These are phyloP conservation scores for Moniliella sp. DNA, from an alignment of 1,284 basidiomycete species.

Conservation along the genomic window DNA sequence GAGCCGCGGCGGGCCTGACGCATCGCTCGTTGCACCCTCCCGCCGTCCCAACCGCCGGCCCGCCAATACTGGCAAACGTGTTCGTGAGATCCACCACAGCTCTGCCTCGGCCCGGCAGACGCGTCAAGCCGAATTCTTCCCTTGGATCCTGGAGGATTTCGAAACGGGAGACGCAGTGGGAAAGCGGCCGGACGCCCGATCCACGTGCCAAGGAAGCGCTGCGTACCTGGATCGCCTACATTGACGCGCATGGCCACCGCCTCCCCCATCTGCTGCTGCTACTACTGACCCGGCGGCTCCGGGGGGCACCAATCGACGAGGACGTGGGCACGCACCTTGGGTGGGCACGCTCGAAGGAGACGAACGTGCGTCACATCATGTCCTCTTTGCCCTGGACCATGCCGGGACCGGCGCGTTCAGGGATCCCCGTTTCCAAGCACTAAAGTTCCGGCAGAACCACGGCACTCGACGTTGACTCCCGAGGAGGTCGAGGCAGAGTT, in stretches of 20 bases:
- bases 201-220: conserved; percentile 17
- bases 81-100: conserved; percentile 28
- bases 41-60: too few species aligned
- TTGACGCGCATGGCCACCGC: not conserved
- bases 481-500: conserved; percentile 20
- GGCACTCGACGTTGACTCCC: conserved; percentile 13
- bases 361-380: conserved; percentile 19
- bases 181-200: conserved; percentile 13
- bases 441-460: conserved; percentile 31
- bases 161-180: conserved; percentile 29
- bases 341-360: conserved; percentile 32
- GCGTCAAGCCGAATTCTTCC: conserved; percentile 25
- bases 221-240: not conserved
- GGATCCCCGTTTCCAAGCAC: conserved; percentile 20
- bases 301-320: conserved; percentile 3
- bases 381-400: conserved; percentile 30
- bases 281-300: not conserved
- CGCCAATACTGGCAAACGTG: too few species aligned
- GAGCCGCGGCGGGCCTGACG: too few species aligned
- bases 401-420: conserved; percentile 27
- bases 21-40: too few species aligned
- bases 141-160: conserved; percentile 32
- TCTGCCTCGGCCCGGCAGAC: conserved; percentile 20
- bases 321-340: conserved; percentile 21
- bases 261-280: not conserved